phyloP scores from a whole-genome alignment of 805 yeast genomes.

The Saccharomycopsis microspora region DNA sequence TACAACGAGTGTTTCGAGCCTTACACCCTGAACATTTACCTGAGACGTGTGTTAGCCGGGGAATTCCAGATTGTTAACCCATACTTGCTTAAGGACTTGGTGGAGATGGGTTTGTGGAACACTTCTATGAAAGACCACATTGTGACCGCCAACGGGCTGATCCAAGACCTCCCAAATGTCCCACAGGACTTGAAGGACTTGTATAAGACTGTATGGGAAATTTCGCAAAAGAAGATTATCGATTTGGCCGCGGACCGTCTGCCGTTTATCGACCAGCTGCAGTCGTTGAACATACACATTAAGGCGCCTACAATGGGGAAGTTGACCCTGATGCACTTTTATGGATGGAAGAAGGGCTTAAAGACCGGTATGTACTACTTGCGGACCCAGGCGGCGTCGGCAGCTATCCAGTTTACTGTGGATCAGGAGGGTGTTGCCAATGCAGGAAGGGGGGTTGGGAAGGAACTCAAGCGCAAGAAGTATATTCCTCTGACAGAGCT shows the following conservation, averaged over 20 bases:
- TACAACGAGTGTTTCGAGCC: constrained; percentile 96
- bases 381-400: constrained; percentile 94
- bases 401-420: constrained; percentile 88
- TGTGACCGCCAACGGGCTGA: constrained; percentile 71
- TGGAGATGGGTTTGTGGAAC: constrained; percentile 76
- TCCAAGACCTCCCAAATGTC: constrained; percentile 61
- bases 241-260: constrained; percentile 73
- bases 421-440: constrained; percentile 28
- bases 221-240: constrained; percentile 73
- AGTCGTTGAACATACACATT: constrained; percentile 82
- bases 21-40: constrained; percentile 82
- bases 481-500: constrained; percentile 21
- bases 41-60: constrained; percentile 85
- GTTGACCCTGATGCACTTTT: constrained; percentile 95
- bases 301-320: constrained; percentile 92
- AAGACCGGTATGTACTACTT: constrained; percentile 98
- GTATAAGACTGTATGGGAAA: constrained; percentile 97
- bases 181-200: constrained; percentile 66
- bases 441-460: constrained; percentile 13
- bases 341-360: constrained; percentile 97
- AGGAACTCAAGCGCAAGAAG: constrained; percentile 23
- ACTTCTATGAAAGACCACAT: constrained; percentile 68
- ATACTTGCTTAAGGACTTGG: constrained; percentile 71
- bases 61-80: constrained; percentile 90
- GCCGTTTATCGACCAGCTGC: constrained; percentile 83